These are phyloP conservation scores for Aspergillus cejpii DNA, from an alignment of 2,329 filamentous ascomycete genomes.

Conservation along the genomic window DNA sequence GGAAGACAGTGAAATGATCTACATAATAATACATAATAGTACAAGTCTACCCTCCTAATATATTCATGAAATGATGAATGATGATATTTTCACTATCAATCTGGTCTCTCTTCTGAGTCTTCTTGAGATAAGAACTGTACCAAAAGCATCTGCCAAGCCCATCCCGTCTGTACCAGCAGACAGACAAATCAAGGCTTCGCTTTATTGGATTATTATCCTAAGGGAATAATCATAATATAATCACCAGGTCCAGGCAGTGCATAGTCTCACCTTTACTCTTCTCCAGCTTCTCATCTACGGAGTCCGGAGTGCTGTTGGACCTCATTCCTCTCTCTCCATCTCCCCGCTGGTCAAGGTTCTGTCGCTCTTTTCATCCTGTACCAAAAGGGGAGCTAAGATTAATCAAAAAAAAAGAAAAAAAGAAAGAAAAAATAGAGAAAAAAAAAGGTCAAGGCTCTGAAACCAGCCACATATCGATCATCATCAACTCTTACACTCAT, in stretches of 20 bases:
- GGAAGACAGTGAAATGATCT: too few relatives aligned
- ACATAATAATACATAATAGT: too few relatives aligned
- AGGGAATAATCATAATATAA: too few relatives aligned
- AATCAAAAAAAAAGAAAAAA: not conserved
- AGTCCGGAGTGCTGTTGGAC: too few relatives aligned
- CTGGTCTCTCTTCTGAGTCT: not conserved
- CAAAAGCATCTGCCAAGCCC: constrained; percentile 10
- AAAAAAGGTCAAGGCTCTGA: not conserved
- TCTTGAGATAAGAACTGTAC: not conserved
- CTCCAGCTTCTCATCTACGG: too few relatives aligned
- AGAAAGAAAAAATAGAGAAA: constrained; percentile 2
- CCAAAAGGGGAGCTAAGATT: constrained; percentile 4
- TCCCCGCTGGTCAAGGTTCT: not conserved
- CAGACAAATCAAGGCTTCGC: not conserved
- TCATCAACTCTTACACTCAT: not conserved
- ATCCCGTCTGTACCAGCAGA: constrained; percentile 6
- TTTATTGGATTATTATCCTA: not conserved
- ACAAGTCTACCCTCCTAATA: too few relatives aligned
- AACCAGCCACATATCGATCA: constrained; percentile 4
- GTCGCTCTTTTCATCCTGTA: not conserved
- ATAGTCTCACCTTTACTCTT: not conserved
- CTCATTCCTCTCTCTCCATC: not conserved
- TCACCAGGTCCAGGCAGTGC: too few relatives aligned
- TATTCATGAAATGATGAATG: too few relatives aligned
- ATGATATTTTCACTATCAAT: not conserved